Evolutionary conservation across 2,329 filamentous ascomycete species (phyloP).

Genomic region (Hypoxylon sp.): DNA sequence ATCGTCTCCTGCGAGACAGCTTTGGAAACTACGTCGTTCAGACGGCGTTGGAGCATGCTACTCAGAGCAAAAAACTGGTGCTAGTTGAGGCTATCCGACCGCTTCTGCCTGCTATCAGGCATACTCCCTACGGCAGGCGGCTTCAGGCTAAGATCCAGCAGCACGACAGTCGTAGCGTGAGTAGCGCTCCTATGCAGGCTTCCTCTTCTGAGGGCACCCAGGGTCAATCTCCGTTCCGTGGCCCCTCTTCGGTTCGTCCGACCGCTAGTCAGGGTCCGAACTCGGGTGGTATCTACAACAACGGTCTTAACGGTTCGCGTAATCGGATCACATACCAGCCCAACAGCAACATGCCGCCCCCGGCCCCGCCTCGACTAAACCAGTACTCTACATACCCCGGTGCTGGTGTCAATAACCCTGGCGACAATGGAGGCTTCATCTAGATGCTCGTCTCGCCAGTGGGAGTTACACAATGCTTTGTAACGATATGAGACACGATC

Average conservation of each 20-base stretch:
- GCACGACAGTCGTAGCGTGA: constrained; percentile 57
- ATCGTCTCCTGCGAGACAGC: constrained; percentile 87
- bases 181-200: constrained; percentile 56
- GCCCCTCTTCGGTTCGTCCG: constrained; percentile 52
- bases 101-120: constrained; percentile 82
- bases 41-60: constrained; percentile 88
- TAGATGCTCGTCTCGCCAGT: constrained; percentile 34
- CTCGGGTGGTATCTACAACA: constrained; percentile 44
- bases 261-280: constrained; percentile 53
- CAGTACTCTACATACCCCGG: constrained; percentile 43
- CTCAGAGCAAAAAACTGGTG: constrained; percentile 73
- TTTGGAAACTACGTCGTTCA: constrained; percentile 99
- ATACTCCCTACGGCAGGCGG: constrained; percentile 92
- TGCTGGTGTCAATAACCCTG: constrained; percentile 32
- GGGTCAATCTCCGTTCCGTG: constrained; percentile 61
- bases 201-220: constrained; percentile 62
- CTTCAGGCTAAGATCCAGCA: constrained; percentile 86
- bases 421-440: constrained; percentile 43
- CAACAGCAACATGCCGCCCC: constrained; percentile 41
- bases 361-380: constrained; percentile 44
- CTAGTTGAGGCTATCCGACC: constrained; percentile 88
- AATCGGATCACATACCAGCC: constrained; percentile 48
- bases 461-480: constrained; percentile 34
- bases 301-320: constrained; percentile 46
- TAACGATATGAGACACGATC: constrained; percentile 46